phyloP scores from a whole-genome alignment of 176 grass and related monocot genomes.

The Pharus latifolius region DNA sequence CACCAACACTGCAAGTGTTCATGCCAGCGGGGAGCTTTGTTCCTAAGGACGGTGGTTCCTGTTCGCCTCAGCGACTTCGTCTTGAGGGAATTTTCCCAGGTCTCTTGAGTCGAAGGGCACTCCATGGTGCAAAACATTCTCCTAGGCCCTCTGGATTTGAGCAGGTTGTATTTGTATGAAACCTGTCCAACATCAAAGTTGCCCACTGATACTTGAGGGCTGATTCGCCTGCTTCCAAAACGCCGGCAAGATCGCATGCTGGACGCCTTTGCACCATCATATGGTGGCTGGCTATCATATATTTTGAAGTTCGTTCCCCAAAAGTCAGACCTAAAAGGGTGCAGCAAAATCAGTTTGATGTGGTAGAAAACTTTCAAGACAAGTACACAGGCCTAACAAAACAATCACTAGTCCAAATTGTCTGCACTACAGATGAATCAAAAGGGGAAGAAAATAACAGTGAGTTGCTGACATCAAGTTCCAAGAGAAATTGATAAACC shows the following conservation, averaged over 20 bases:
- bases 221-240: conserved; percentile 46
- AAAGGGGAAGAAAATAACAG: background rate
- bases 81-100: conserved; percentile 14
- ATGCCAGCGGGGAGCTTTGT: conserved; percentile 56
- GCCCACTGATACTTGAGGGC: conserved; percentile 25
- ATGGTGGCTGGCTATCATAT: conserved; percentile 37
- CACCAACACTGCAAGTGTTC: conserved; percentile 65
- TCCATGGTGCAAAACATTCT: conserved; percentile 41
- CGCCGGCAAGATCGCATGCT: conserved; percentile 18
- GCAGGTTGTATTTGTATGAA: conserved; percentile 52
- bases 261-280: conserved; percentile 28
- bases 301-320: conserved; percentile 52
- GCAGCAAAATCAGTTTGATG: background rate
- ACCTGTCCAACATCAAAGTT: conserved; percentile 46
- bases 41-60: conserved; percentile 16
- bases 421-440: background rate
- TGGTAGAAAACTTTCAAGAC: background rate
- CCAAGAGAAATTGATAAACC: too few relatives aligned
- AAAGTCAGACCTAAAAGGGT: conserved; percentile 40
- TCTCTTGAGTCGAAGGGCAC: conserved; percentile 19
- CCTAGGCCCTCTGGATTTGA: conserved; percentile 56
- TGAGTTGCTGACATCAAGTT: background rate
- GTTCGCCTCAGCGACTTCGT: background rate
- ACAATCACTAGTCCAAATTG: background rate
- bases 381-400: background rate